These are phyloP conservation scores for Talaromyces stipitatus DNA, from an alignment of 495 filamentous ascomycete species.

Conservation along the genomic window DNA sequence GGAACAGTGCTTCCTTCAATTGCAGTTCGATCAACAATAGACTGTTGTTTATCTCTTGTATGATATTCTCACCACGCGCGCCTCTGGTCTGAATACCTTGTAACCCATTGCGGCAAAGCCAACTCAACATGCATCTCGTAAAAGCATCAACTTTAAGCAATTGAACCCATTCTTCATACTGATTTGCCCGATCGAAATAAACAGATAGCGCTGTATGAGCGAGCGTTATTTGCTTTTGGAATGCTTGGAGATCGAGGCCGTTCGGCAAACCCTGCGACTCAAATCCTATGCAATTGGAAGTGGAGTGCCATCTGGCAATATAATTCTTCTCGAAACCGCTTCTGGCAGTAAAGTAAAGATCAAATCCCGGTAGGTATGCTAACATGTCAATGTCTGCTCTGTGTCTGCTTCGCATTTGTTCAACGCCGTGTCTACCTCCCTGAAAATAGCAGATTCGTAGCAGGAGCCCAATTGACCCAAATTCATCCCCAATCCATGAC, in stretches of 20 bases:
- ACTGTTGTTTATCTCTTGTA: not conserved
- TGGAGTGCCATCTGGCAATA: not conserved
- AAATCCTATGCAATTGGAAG: not conserved
- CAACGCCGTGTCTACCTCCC: not conserved
- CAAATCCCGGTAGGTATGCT: not conserved
- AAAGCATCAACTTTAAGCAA: not conserved
- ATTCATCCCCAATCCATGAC: not conserved
- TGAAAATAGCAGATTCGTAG: not conserved
- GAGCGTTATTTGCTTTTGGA: not conserved
- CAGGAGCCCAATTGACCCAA: not conserved
- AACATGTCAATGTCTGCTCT: not conserved
- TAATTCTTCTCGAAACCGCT: not conserved
- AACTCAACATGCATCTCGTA: not conserved
- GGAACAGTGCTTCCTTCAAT: too few species aligned
- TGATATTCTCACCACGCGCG: not conserved
- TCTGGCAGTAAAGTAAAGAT: not conserved
- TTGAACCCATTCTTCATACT: not conserved
- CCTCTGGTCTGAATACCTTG: too few species aligned
- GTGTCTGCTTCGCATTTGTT: not conserved
- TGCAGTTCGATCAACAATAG: not conserved
- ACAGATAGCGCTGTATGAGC: not conserved
- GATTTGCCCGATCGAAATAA: not conserved
- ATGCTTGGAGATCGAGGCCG: not conserved
- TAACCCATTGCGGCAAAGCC: not conserved
- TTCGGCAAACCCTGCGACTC: not conserved